Conservation (phyloP, 2,329 filamentous ascomycete genomes). For the Lachnellula suecica region DNA sequence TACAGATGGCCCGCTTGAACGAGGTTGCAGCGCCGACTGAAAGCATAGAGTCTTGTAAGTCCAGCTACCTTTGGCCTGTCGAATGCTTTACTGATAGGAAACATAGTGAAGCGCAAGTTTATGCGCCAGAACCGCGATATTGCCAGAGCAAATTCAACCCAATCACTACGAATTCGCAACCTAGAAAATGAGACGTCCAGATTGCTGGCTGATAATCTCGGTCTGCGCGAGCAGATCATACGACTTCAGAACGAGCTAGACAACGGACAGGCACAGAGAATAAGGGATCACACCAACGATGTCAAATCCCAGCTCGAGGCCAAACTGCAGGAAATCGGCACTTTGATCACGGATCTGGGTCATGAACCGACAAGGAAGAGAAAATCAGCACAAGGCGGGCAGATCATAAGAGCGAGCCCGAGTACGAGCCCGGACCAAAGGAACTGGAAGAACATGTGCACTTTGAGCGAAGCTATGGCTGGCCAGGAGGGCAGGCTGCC, state of each 20-base stretch:
- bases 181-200: constrained; percentile 75
- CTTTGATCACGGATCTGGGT: constrained; percentile 65
- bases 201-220: constrained; percentile 76
- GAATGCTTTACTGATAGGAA: constrained; percentile 5
- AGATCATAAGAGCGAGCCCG: constrained; percentile 35
- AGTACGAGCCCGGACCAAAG: constrained; percentile 48
- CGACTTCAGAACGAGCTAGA: constrained; percentile 68
- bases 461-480: constrained; percentile 34
- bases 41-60: constrained; percentile 68
- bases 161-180: constrained; percentile 73
- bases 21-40: constrained; percentile 69
- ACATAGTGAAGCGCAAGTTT: constrained; percentile 72
- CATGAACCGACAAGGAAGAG: constrained; percentile 55
- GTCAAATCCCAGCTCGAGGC: constrained; percentile 70
- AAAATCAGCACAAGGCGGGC: constrained; percentile 41
- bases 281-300: constrained; percentile 65
- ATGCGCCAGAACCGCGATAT: constrained; percentile 83
- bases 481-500: constrained; percentile 48
- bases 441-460: constrained; percentile 48
- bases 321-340: constrained; percentile 70
- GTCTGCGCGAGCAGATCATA: constrained; percentile 68
- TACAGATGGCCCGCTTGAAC: constrained; percentile 75
- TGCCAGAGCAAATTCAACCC: constrained; percentile 73
- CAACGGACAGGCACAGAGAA: constrained; percentile 55
- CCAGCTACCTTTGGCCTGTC: background rate